Evolutionary conservation across 176 grass and related monocot genomes (phyloP), one percentile per base, ranked within the genome.

Genomic region (Calamus simplicifolius): DNA sequence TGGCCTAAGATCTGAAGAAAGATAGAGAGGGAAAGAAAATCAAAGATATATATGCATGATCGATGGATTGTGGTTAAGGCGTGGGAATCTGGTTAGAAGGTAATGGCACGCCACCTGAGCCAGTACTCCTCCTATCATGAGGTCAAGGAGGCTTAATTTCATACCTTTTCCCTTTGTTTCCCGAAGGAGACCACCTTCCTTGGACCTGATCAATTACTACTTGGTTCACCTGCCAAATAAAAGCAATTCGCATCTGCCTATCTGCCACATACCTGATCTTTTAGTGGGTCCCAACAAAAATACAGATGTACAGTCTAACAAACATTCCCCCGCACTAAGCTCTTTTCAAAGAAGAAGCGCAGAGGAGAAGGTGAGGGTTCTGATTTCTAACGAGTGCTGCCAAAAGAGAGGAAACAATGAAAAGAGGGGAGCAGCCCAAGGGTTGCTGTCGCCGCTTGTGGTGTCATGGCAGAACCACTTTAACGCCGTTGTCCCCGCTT

Each of bases 401-500:
- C 35, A 43, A 71, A 19, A 50, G 2, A 62, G n/a, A 61, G 38
- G 28, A 19, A 56, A 58, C 18, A 29, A 54, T 65, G 28, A 29
- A 57, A n/a, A 64, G 27, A 75, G 69, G 71, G 48, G 72, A 67
- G 50, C 57, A 51, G 31, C 67, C 16, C 48, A 2, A 57, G 29
- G 26, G 61, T 66, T 48, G 57, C 61, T 84, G 80, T 89, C 77
- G 69, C 77, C 65, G 58, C 52, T 56, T 29, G 56, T 30, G 77
- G 78, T 72, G 78, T 16, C 81, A 85, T 58, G 56, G 49, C 73
- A 72, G 56, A 60, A 4, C 73, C 66, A 75, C 86, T 83, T 83
- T 65, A 50, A 64, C 69, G 56, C 77, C 74, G 64, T 27, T 89
- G 77, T 78, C 69, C 26, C 77, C 81, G 73, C 73, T 75, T 62